A percentile compares a stretch with the other conserved stretches of the same genome.
phyloP scores from a whole-genome alignment of 1,139 yeast genomes.

The Hemisphaericaspora xylanilytica region DNA sequence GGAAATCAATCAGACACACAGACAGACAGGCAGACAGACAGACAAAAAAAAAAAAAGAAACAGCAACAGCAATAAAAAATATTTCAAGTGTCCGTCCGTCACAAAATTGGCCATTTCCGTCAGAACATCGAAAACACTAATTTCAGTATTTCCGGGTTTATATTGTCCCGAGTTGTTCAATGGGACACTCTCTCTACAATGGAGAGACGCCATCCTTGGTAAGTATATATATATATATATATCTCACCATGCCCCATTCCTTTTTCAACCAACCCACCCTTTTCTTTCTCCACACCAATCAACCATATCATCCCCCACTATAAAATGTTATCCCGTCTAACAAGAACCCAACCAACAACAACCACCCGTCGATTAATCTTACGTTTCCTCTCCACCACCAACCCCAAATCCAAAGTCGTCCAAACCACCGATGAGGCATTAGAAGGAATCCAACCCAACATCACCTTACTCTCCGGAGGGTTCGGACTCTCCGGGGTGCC shows the following conservation, averaged over 20 bases:
- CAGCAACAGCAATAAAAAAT: too few relatives aligned
- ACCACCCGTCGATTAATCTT: constrained; percentile 1
- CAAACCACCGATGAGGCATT: constrained; percentile 29
- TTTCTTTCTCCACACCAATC: not conserved
- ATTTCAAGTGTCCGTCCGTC: too few relatives aligned
- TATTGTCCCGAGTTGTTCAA: too few relatives aligned
- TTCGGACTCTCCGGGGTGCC: constrained; percentile 51
- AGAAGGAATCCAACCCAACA: constrained; percentile 28
- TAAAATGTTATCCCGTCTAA: constrained; percentile 7
- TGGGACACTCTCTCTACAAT: too few relatives aligned
- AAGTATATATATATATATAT: too few relatives aligned
- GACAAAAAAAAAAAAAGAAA: too few relatives aligned
- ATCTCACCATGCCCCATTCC: not conserved
- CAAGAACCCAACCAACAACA: not conserved
- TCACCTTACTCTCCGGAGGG: constrained; percentile 44
- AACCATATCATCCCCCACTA: not conserved
- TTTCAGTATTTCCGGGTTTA: too few relatives aligned
- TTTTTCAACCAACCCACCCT: not conserved
- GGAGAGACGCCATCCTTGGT: too few relatives aligned
- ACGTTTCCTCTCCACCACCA: constrained; percentile 9
- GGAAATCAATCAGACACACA: too few relatives aligned
- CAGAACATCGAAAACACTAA: too few relatives aligned
- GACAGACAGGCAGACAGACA: too few relatives aligned
- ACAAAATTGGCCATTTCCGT: too few relatives aligned
- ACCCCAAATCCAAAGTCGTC: constrained; percentile 20